Base-by-base conservation (phyloP, 495 filamentous ascomycete species). In the Viridothelium virens region DNA sequence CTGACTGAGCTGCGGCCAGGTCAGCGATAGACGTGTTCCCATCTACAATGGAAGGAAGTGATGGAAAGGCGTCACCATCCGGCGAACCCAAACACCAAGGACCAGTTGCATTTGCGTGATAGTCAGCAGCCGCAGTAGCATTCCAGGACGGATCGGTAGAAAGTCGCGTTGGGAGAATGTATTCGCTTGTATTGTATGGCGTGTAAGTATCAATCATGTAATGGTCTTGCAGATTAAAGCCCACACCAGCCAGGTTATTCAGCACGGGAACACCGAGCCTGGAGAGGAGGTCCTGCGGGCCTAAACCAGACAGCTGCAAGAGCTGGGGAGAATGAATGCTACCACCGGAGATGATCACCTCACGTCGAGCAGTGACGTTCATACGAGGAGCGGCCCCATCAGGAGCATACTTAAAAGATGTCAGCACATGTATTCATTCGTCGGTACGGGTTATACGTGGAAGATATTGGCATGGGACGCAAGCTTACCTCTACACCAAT, bases 241-340 rank as follows among this genome's bases (percentile, higher is more conserved):
- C 84, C 1, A 86, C 83, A 18, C 79, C 79, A 0, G 79, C 71
- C 39, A 78, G 79, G 33, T 79, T 70, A 2, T 83, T 71, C 33
- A 79, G 77, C 3, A 79, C 68, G 0, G 74, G 68, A 34, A 86
- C 79, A 0, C 79, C 77, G 4, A 77, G 77, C 0, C 70, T 69
- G 1, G 74, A 61, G 0, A 86, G 77, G 2, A 83, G 63, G 9
- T 66, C 53, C 31, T 63, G 66, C 7, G 76, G 74, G 0, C 85
- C 85, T 36, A 87, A 76, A 2, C 85, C 85, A 5, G 83, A 86
- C 1, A 86, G 71, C 70, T 86, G 81, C 0, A 87, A 78, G 2
- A 87, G 63, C 70, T 86, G 80, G 0, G 83, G 82, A 0, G 81
- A 79, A 53, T 83, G 76, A 44, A 85, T 67, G 0, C 77, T 70